phyloP scores from a whole-genome alignment of 2,329 filamentous ascomycete genomes.

The Fusarium lyarnte region DNA sequence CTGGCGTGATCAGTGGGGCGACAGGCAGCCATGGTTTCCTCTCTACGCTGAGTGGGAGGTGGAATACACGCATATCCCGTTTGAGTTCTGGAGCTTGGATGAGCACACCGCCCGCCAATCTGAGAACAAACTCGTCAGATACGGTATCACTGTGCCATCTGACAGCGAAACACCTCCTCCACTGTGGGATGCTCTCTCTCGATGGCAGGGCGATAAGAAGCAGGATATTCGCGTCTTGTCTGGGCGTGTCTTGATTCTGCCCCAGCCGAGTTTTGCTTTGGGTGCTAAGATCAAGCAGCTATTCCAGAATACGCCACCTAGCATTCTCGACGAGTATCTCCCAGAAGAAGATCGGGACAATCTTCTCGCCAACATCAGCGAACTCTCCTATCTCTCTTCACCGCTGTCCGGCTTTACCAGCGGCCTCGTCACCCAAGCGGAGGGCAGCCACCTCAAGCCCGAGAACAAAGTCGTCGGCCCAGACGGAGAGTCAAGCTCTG shows the following conservation, averaged over 20 bases:
- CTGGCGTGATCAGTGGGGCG: background rate
- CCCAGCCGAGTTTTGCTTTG: conserved; percentile 51
- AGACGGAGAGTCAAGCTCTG: background rate
- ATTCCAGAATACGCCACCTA: conserved; percentile 41
- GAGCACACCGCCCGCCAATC: conserved; percentile 31
- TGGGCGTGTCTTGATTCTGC: conserved; percentile 52
- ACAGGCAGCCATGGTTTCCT: conserved; percentile 52
- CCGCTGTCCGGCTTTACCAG: conserved; percentile 47
- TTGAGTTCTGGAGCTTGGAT: conserved; percentile 46
- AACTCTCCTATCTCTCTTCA: conserved; percentile 39
- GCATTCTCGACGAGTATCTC: conserved; percentile 29
- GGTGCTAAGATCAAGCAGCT: conserved; percentile 47
- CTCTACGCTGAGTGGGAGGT: conserved; percentile 57
- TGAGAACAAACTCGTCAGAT: background rate
- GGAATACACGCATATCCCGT: conserved; percentile 53
- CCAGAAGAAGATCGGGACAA: conserved; percentile 1
- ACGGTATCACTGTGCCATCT: background rate
- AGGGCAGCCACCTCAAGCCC: conserved; percentile 55
- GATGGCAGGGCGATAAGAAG: background rate
- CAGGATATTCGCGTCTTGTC: conserved; percentile 44
- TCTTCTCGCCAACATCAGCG: conserved; percentile 1
- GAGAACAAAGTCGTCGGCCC: conserved; percentile 26
- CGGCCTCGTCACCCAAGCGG: conserved; percentile 46
- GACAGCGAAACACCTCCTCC: background rate
- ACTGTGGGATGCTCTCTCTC: background rate